A percentile compares a stretch with the other conserved stretches of the same genome.
These are phyloP conservation scores for Amanita molliuscula DNA, from an alignment of 768 basidiomycete genomes.

Conservation along the genomic window DNA sequence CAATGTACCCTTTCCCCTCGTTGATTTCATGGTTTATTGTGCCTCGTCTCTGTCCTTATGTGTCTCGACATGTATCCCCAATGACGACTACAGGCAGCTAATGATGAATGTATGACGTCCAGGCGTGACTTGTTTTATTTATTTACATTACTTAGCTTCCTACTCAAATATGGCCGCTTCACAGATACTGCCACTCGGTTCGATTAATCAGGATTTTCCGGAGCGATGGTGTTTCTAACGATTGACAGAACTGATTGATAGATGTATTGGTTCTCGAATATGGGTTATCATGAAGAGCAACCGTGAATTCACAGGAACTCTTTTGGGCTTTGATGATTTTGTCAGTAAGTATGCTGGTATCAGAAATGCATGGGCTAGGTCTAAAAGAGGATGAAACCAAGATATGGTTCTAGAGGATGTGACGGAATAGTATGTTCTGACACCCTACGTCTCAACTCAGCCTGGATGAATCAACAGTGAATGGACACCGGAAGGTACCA, in stretches of 20 bases:
- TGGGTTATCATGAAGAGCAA: conserved; percentile 99
- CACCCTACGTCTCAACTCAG: background rate
- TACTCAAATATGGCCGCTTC: conserved; percentile 63
- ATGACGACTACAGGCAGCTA: conserved; percentile 3
- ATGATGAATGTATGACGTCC: background rate
- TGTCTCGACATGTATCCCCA: conserved; percentile 13
- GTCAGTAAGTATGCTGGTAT: conserved; percentile 69
- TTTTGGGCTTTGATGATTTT: conserved; percentile 97
- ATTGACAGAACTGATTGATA: conserved; percentile 80
- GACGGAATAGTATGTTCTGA: conserved; percentile 72
- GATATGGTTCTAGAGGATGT: conserved; percentile 97
- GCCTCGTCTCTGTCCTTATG: background rate
- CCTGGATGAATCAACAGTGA: conserved; percentile 44
- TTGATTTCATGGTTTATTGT: background rate
- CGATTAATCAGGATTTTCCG: conserved; percentile 6
- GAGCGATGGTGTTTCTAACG: background rate
- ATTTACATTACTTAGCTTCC: background rate
- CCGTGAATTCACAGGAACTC: conserved; percentile 90
- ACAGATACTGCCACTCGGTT: conserved; percentile 89
- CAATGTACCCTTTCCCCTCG: background rate
- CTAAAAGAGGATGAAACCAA: conserved; percentile 16
- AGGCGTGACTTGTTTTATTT: conserved; percentile 1
- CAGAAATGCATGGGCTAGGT: background rate
- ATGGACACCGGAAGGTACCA: conserved; percentile 71
- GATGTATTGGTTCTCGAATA: conserved; percentile 93